Conservation (phyloP, 2,329 filamentous ascomycete species). For the Aspergillus sp. region DNA sequence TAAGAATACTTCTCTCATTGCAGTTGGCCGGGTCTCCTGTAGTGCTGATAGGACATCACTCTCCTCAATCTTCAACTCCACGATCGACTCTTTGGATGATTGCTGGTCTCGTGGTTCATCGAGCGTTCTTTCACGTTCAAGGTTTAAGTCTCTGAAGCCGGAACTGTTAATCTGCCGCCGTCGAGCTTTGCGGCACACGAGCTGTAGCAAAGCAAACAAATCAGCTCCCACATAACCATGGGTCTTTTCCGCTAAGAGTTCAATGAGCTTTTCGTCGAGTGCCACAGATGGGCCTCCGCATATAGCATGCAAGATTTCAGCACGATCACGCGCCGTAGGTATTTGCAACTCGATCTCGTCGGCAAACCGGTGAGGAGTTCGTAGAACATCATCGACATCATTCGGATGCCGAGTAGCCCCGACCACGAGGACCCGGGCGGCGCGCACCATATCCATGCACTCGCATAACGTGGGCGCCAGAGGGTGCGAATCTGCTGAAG, state of each 20-base stretch:
- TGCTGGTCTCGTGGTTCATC: constrained; percentile 1
- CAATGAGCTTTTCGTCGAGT: constrained; percentile 58
- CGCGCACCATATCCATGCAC: constrained; percentile 43
- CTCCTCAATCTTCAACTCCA: constrained; percentile 39
- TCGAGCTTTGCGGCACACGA: constrained; percentile 52
- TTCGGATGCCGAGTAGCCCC: constrained; percentile 74
- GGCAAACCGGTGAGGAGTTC: constrained; percentile 67
- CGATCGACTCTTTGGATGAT: constrained; percentile 21
- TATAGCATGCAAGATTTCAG: constrained; percentile 73
- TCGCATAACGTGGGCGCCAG: constrained; percentile 47
- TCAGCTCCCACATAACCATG: constrained; percentile 87
- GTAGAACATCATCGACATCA: constrained; percentile 72
- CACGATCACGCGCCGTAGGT: constrained; percentile 71
- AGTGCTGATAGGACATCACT: constrained; percentile 58
- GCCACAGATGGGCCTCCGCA: constrained; percentile 51
- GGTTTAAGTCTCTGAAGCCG: neutral
- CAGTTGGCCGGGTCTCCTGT: constrained; percentile 73
- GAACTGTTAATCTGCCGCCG: constrained; percentile 34
- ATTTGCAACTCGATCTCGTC: constrained; percentile 75
- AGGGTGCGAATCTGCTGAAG: constrained; percentile 50
- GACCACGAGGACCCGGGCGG: constrained; percentile 69
- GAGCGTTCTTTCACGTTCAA: neutral
- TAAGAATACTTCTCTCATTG: constrained; percentile 87
- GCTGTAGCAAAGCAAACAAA: constrained; percentile 66
- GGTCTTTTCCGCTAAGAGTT: constrained; percentile 71